These are phyloP conservation scores for Pezicula rhizophila DNA, from an alignment of 2,329 filamentous ascomycete genomes.

Conservation along the genomic window DNA sequence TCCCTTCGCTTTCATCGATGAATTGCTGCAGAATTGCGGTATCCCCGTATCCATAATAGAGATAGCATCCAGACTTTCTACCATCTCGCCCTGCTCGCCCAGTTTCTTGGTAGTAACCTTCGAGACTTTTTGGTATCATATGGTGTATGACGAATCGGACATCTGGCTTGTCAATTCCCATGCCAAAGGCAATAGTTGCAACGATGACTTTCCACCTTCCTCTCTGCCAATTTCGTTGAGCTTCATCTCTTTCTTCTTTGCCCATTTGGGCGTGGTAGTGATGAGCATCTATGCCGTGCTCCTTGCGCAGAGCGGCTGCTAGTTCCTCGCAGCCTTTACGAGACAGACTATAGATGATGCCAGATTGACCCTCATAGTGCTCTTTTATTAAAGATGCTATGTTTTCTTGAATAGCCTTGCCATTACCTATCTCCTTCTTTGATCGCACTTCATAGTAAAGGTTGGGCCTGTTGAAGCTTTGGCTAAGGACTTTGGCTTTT, in stretches of 20 bases:
- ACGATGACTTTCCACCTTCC: constrained; percentile 83
- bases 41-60: constrained; percentile 82
- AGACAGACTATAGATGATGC: constrained; percentile 91
- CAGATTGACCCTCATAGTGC: constrained; percentile 66
- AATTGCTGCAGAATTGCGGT: constrained; percentile 67
- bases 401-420: constrained; percentile 42
- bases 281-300: constrained; percentile 63
- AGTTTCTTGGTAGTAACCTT: constrained; percentile 98
- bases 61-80: constrained; percentile 77
- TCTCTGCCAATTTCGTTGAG: constrained; percentile 79
- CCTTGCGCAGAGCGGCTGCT: constrained; percentile 57
- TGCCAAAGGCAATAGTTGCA: constrained; percentile 96
- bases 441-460: constrained; percentile 77
- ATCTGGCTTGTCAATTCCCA: constrained; percentile 99
- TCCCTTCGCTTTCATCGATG: constrained; percentile 77
- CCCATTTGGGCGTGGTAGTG: constrained; percentile 84
- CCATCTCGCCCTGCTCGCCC: constrained; percentile 91
- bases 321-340: constrained; percentile 76
- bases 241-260: constrained; percentile 56
- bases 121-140: constrained; percentile 85
- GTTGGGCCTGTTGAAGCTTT: constrained; percentile 97
- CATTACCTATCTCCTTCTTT: constrained; percentile 58
- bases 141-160: constrained; percentile 96
- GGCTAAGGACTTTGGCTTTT: constrained; percentile 70
- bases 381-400: constrained; percentile 63